These are phyloP conservation scores for Naematelia encephala DNA, from an alignment of 768 basidiomycete species.

Conservation along the genomic window DNA sequence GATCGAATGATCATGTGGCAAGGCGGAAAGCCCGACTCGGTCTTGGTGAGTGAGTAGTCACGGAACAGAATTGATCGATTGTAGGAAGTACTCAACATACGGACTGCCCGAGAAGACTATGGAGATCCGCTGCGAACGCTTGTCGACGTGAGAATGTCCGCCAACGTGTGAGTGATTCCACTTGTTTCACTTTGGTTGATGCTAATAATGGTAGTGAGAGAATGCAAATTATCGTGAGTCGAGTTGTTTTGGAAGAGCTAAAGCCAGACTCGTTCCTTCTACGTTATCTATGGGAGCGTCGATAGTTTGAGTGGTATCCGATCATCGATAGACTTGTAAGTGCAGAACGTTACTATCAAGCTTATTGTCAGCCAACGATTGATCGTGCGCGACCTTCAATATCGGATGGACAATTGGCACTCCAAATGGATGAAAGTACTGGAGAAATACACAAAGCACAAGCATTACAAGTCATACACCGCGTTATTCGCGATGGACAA, in stretches of 20 bases:
- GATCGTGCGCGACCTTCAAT: not conserved
- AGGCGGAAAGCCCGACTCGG: conserved; percentile 2
- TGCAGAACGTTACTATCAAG: not conserved
- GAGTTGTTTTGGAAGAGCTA: not conserved
- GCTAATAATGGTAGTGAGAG: not conserved
- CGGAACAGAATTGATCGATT: not conserved
- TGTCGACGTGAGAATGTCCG: not conserved
- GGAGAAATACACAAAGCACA: not conserved
- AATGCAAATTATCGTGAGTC: conserved; percentile 1
- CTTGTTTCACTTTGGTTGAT: not conserved
- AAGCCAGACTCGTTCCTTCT: conserved; percentile 3
- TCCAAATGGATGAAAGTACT: not conserved
- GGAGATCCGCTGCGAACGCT: conserved; percentile 1
- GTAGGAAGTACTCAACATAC: not conserved
- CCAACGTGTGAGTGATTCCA: not conserved
- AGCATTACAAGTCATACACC: not conserved
- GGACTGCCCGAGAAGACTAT: not conserved
- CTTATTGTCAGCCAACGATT: not conserved
- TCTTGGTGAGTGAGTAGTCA: not conserved
- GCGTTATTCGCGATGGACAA: not conserved
- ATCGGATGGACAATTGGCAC: conserved; percentile 1
- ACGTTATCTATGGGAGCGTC: conserved; percentile 1
- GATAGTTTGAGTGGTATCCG: not conserved
- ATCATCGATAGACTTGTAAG: conserved; percentile 4
- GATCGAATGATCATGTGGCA: not conserved